These are phyloP conservation scores for Conidiobolus coronatus DNA, from an alignment of 371 early-diverging fungal genomes.

Conservation along the genomic window DNA sequence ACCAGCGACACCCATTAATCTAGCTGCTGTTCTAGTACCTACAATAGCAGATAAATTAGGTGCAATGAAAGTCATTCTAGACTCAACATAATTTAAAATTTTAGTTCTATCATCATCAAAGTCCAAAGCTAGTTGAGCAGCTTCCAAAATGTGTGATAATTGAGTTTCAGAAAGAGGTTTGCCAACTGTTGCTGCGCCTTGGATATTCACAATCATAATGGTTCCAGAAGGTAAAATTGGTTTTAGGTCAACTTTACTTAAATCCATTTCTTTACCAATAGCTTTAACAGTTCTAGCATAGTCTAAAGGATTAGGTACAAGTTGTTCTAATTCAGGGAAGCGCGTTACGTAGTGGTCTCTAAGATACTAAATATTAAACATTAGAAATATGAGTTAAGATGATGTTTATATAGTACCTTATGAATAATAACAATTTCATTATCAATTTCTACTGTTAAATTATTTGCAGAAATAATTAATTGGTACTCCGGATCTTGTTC, in stretches of 20 bases:
- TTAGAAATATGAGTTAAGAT: background rate
- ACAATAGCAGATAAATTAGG: slow-evolving; percentile 81
- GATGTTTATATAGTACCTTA: slow-evolving; percentile 23
- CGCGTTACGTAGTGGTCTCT: slow-evolving; percentile 67
- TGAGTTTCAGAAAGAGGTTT: slow-evolving; percentile 29
- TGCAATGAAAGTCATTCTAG: slow-evolving; percentile 77
- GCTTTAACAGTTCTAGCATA: slow-evolving; percentile 72
- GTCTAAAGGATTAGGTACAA: slow-evolving; percentile 67
- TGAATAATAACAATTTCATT: slow-evolving; percentile 68
- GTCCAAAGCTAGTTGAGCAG: slow-evolving; percentile 53
- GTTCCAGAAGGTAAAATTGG: slow-evolving; percentile 61
- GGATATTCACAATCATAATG: slow-evolving; percentile 79
- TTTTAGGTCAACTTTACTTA: slow-evolving; percentile 14
- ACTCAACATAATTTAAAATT: slow-evolving; percentile 77
- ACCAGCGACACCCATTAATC: slow-evolving; percentile 75
- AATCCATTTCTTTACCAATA: slow-evolving; percentile 23
- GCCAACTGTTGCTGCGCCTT: slow-evolving; percentile 69
- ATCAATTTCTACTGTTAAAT: slow-evolving; percentile 63
- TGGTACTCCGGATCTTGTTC: slow-evolving; percentile 74
- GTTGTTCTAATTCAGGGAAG: slow-evolving; percentile 78
- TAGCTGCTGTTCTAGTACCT: slow-evolving; percentile 73
- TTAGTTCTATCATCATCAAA: slow-evolving; percentile 23
- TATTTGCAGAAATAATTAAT: slow-evolving; percentile 70
- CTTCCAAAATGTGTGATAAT: slow-evolving; percentile 41
- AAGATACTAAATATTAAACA: slow-evolving; percentile 32